Conservation (phyloP, 164 flowering plant species). For the Vitis riparia region DNA sequence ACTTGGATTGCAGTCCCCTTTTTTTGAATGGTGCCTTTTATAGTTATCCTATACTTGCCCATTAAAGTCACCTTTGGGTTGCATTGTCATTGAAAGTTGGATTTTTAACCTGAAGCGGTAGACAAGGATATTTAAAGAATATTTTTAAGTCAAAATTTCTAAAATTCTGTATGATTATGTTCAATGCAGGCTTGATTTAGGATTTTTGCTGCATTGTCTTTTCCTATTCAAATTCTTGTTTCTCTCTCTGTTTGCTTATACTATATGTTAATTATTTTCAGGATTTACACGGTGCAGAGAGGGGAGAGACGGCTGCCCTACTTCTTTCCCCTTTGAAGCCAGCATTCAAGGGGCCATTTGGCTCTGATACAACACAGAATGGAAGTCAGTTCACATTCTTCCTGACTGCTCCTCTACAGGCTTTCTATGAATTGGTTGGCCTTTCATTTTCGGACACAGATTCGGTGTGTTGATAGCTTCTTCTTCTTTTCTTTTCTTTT, state of each 20-base stretch:
- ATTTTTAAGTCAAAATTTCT: no score
- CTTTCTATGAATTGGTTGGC: conserved; percentile 83
- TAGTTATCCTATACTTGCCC: no score
- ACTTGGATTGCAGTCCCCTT: no score
- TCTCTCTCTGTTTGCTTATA: conserved; percentile 19
- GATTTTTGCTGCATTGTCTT: background rate
- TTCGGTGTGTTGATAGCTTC: conserved; percentile 41
- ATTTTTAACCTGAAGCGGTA: no score
- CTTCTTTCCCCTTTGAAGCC: conserved; percentile 80
- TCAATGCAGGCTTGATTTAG: background rate
- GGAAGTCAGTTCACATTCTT: conserved; percentile 95
- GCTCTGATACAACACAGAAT: conserved; percentile 33
- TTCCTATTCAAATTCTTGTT: background rate
- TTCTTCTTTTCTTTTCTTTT: background rate
- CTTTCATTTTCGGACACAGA: conserved; percentile 40
- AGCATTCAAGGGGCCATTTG: conserved; percentile 39
- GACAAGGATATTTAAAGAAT: no score
- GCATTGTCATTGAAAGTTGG: no score
- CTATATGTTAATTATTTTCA: conserved; percentile 29
- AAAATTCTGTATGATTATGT: no score
- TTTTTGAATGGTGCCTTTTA: no score
- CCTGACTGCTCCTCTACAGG: conserved; percentile 86
- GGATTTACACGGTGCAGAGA: conserved; percentile 91
- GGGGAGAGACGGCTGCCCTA: conserved; percentile 83
- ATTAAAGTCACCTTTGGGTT: no score